Evolutionary conservation across 768 basidiomycete genomes (phyloP).

Genomic region (Tulasnella calospora): DNA sequence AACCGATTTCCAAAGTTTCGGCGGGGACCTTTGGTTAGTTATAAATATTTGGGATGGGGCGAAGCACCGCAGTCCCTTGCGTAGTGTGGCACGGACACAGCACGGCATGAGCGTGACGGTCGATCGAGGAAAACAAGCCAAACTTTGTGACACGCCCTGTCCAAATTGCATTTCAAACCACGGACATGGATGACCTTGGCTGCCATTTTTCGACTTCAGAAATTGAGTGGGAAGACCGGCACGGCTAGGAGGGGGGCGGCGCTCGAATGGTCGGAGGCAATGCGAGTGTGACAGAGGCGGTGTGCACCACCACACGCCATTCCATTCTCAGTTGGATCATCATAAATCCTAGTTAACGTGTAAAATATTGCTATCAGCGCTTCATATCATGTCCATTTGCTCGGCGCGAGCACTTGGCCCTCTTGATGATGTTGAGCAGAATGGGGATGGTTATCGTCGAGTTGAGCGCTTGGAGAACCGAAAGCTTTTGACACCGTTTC

Average conservation of each 20-base stretch:
- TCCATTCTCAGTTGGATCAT: neutral
- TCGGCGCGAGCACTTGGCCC: neutral
- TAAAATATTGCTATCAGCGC: neutral
- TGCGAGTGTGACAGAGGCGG: neutral
- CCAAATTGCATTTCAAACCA: neutral
- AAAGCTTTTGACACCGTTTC: constrained; percentile 4
- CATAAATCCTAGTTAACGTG: neutral
- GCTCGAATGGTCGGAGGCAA: neutral
- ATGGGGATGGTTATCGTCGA: neutral
- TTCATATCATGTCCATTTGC: neutral
- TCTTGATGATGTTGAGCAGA: neutral
- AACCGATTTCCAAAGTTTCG: neutral
- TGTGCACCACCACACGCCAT: neutral
- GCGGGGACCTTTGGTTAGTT: neutral
- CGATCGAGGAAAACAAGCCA: neutral
- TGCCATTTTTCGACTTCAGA: neutral
- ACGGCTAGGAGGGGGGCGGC: neutral
- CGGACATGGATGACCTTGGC: neutral
- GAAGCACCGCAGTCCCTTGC: constrained; percentile 2
- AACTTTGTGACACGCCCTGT: constrained; percentile 7
- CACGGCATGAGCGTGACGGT: neutral
- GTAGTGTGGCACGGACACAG: neutral
- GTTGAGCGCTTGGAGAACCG: neutral
- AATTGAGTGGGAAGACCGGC: neutral
- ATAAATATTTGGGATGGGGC: neutral